Percentiles rank a stretch among this genome's conserved stretches.
Conservation (phyloP, 2,329 filamentous ascomycete genomes). For the Fonsecaea pugnacius region DNA sequence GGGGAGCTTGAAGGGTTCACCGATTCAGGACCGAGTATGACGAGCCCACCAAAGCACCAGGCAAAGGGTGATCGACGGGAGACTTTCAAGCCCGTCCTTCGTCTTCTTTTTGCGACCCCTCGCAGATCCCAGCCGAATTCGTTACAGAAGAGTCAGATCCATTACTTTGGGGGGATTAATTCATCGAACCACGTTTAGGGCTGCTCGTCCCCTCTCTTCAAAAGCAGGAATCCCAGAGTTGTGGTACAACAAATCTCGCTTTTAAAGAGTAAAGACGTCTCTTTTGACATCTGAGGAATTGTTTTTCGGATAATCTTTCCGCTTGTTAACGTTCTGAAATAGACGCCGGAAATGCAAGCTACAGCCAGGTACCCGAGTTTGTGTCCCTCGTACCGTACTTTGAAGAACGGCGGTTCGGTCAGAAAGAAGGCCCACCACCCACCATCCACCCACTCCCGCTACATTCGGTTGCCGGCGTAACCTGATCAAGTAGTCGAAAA, state of each 20-base stretch:
- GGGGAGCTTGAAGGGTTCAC: too few relatives aligned
- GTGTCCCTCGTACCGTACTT: too few relatives aligned
- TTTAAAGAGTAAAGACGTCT: neutral
- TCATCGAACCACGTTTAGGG: neutral
- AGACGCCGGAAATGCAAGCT: neutral
- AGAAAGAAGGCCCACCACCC: neutral
- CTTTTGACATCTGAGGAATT: neutral
- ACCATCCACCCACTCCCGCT: neutral
- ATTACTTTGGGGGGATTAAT: neutral
- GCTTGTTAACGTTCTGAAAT: neutral
- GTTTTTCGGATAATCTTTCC: neutral
- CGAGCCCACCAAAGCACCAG: neutral
- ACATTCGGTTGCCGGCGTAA: neutral
- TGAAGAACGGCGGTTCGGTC: neutral
- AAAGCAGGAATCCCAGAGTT: neutral
- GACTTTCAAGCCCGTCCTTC: neutral
- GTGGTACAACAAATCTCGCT: neutral
- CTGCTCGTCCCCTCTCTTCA: neutral
- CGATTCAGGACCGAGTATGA: neutral
- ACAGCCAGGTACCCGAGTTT: neutral
- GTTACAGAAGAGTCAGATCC: neutral
- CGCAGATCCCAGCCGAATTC: neutral
- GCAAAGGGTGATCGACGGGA: neutral
- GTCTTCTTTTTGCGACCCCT: neutral
- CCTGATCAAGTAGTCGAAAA: neutral